Base-by-base conservation (phyloP, 1,284 basidiomycete species). In the Cerrena zonata region DNA sequence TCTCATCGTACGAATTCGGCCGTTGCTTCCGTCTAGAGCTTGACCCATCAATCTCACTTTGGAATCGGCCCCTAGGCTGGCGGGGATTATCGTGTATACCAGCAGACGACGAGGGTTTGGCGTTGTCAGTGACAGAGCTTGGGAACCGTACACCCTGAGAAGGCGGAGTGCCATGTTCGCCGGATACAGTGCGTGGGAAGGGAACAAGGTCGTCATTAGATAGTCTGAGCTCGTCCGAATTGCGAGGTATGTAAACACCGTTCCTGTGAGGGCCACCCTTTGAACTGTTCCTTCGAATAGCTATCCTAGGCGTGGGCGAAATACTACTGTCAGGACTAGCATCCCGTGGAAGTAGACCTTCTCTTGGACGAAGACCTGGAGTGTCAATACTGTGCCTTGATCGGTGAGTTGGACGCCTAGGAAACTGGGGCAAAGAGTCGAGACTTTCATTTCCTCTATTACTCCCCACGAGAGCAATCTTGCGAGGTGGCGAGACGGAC, bases 1-100 rank as follows among this genome's bases (percentile, higher is more conserved):
- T 65, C 53, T 84, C 87, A 59, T 86, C 87, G 53, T 78, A 80
- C 49, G 85, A 86, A 58, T 69, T 81, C n/a, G 83, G 83, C 40
- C 84, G 71, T 15, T 73, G 73, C 41, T 77, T 73, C 50, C 78
- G 70, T 53, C 77, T 72, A 26, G 75, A 65, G 57, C 69, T 73
- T 7, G 66, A 50, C 11, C 79, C 80, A 57, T 85, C 84, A 45
- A 84, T 69, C 57, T 89, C 84, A 59, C 82, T 84, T 62, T 83
- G 80, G 69, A 87, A 85, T 30, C 84, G 76, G 19, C 80, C 79
- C 4, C 84, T 76, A 46, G 72, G 69, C 37, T 72, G 70, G 7
- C 73, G 75, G n/a, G 75, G 74, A 40, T 70, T 73, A 44, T 79
- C 73, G 49, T 64, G 56, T 5, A 55, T 44, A 45, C 56, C 46